Evolutionary conservation across 2,329 filamentous ascomycete genomes (phyloP).

Genomic region (Orbilia javanica): DNA sequence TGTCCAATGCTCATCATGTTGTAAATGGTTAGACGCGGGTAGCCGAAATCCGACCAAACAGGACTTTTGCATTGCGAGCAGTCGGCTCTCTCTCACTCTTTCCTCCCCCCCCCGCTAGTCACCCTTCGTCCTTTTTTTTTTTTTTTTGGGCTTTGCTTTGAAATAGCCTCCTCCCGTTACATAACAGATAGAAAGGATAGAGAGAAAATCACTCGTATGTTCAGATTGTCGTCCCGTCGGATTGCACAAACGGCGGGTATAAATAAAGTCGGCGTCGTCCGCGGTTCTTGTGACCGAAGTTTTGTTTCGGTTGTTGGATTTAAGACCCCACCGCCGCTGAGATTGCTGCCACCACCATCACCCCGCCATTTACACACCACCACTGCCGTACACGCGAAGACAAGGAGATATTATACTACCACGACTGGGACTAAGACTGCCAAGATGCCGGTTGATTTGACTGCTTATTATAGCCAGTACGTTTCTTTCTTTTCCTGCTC

Average conservation of each 20-base stretch:
- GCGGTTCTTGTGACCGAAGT: background rate
- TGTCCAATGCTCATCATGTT: background rate
- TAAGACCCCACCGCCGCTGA: background rate
- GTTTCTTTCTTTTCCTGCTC: background rate
- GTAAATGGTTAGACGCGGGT: conserved; percentile 43
- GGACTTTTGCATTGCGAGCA: background rate
- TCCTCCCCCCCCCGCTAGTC: background rate
- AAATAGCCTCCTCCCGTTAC: too few relatives aligned
- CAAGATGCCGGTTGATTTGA: conserved; percentile 55
- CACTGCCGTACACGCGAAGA: background rate
- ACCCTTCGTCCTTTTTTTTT: background rate
- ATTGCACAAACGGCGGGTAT: conserved; percentile 26
- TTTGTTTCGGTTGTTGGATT: conserved; percentile 17
- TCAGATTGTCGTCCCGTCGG: conserved; percentile 33
- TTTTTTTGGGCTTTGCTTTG: too few relatives aligned
- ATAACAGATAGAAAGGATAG: background rate
- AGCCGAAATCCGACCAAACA: conserved; percentile 40
- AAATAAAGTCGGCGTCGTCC: conserved; percentile 16
- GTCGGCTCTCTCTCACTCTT: background rate
- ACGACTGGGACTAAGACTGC: background rate
- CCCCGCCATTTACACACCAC: conserved; percentile 36
- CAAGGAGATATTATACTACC: conserved; percentile 21
- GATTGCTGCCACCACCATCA: too few relatives aligned
- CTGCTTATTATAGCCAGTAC: conserved; percentile 43
- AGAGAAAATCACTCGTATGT: conserved; percentile 51